Percentiles rank a stretch among this genome's conserved stretches.
Conservation (phyloP, 129 eudicot species). For the Lactuca sativa region DNA sequence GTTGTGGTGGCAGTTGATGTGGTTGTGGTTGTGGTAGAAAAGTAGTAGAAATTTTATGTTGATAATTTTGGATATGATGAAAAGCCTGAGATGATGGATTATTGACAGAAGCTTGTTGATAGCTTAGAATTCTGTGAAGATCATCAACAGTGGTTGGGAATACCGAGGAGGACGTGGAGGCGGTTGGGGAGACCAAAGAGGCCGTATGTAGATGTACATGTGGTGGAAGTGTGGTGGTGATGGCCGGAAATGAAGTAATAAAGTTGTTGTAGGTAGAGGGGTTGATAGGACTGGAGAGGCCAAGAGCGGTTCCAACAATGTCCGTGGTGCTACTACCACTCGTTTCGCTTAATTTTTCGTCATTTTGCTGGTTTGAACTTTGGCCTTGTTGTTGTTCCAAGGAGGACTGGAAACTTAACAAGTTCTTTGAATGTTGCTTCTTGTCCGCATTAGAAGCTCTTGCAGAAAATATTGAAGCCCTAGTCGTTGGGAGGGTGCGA, state of each 20-base stretch:
- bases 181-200: constrained; percentile 20
- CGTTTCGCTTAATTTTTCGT: constrained; percentile 48
- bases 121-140: constrained; percentile 57
- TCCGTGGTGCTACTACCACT: constrained; percentile 56
- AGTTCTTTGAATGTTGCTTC: constrained; percentile 21
- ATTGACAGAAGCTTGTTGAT: constrained; percentile 51
- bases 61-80: constrained; percentile 29
- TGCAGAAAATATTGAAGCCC: constrained; percentile 46
- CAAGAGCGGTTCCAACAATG: constrained; percentile 46
- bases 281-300: constrained; percentile 39
- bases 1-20: constrained; percentile 16
- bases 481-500: constrained; percentile 49
- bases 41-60: constrained; percentile 30
- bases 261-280: constrained; percentile 29
- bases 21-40: constrained; percentile 30
- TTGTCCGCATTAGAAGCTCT: constrained; percentile 15
- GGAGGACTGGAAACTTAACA: constrained; percentile 13
- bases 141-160: constrained; percentile 37
- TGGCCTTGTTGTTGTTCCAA: constrained; percentile 11
- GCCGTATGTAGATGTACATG: neutral
- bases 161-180: constrained; percentile 19
- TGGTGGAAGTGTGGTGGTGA: constrained; percentile 25
- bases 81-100: constrained; percentile 23
- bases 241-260: constrained; percentile 33
- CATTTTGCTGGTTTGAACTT: constrained; percentile 25